phyloP scores from a whole-genome alignment of 345 rosid genomes.

The Brassica napus region Da-Ae NC_063442.1:23770001-23770500 shows the following conservation, averaged over 20 bases:
- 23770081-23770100: constrained; percentile 69
- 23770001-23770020: constrained; percentile 31
- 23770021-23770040: constrained; percentile 28
- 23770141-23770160: constrained; percentile 85
- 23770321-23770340: constrained; percentile 74
- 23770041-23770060: background rate
- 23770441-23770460: constrained; percentile 17
- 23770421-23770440: constrained; percentile 37
- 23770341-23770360: constrained; percentile 90
- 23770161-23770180: constrained; percentile 70
- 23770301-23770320: constrained; percentile 58
- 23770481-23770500: constrained; percentile 39
- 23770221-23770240: background rate
- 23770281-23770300: constrained; percentile 44
- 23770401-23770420: constrained; percentile 73
- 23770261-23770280: no score
- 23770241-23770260: background rate
- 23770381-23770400: constrained; percentile 62
- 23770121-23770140: constrained; percentile 92
- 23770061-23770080: constrained; percentile 66
- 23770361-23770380: constrained; percentile 93
- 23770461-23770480: constrained; percentile 38
- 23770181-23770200: constrained; percentile 69
- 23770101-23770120: constrained; percentile 80
- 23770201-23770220: constrained; percentile 56